Conservation (phyloP, 257 asterid species). For the Henckelia pumila region DNA sequence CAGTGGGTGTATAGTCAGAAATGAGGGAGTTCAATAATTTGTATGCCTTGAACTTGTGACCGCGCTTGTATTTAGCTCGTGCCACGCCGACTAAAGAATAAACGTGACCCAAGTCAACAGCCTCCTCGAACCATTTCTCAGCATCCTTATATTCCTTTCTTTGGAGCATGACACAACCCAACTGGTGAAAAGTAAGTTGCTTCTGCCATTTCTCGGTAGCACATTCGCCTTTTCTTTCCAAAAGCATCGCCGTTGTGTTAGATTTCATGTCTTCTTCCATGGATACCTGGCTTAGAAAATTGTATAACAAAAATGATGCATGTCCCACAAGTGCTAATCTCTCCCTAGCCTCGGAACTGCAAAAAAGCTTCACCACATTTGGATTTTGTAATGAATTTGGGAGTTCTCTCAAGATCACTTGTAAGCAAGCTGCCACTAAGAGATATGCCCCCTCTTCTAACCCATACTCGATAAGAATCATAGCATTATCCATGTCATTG, state of each 20-base stretch:
- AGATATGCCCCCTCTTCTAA: slow-evolving; percentile 80
- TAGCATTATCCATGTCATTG: slow-evolving; percentile 59
- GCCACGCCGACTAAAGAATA: slow-evolving; percentile 84
- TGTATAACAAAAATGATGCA: slow-evolving; percentile 75
- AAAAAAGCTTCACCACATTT: slow-evolving; percentile 50
- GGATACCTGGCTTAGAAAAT: slow-evolving; percentile 68
- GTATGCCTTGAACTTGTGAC: slow-evolving; percentile 84
- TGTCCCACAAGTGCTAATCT: slow-evolving; percentile 64
- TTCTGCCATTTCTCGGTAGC: slow-evolving; percentile 75
- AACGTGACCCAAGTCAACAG: slow-evolving; percentile 66
- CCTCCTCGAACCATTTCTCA: slow-evolving; percentile 82
- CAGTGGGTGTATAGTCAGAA: slow-evolving; percentile 59
- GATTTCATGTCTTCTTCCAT: slow-evolving; percentile 85
- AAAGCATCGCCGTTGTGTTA: slow-evolving; percentile 74
- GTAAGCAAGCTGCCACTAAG: slow-evolving; percentile 91
- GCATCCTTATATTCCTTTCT: slow-evolving; percentile 90
- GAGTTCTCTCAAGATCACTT: slow-evolving; percentile 80
- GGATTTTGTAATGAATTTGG: slow-evolving; percentile 67
- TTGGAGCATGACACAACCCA: slow-evolving; percentile 94
- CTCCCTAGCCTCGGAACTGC: slow-evolving; percentile 66
- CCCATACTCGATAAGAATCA: slow-evolving; percentile 69
- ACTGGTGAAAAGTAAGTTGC: slow-evolving; percentile 73
- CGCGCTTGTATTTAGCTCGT: slow-evolving; percentile 76
- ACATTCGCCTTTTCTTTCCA: slow-evolving; percentile 84
- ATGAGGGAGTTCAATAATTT: slow-evolving; percentile 71